These are phyloP conservation scores for Cetradonia linearis DNA, from an alignment of 495 filamentous ascomycete species.

Conservation along the genomic window DNA sequence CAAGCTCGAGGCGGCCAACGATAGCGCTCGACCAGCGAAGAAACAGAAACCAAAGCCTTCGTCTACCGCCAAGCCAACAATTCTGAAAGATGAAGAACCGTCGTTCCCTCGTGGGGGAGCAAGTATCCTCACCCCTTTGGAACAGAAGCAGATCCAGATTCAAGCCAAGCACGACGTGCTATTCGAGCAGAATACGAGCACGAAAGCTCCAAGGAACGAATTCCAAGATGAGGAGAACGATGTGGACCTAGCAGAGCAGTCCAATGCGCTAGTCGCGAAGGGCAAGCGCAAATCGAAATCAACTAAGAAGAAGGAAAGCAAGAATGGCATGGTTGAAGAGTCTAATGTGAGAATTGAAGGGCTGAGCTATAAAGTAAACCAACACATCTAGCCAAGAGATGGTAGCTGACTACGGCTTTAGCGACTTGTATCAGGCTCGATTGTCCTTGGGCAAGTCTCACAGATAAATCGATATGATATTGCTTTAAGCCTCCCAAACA, in stretches of 20 bases:
- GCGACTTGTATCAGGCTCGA: slow-evolving; percentile 70
- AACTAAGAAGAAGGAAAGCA: slow-evolving; percentile 41
- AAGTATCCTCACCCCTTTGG: slow-evolving; percentile 81
- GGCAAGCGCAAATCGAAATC: slow-evolving; percentile 44
- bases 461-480: slow-evolving; percentile 72
- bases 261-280: slow-evolving; percentile 31
- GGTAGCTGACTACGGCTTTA: slow-evolving; percentile 37
- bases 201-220: slow-evolving; percentile 34
- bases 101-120: slow-evolving; percentile 89
- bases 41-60: slow-evolving; percentile 28
- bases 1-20: slow-evolving; percentile 38
- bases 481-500: slow-evolving; percentile 77
- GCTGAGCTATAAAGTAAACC: slow-evolving; percentile 74
- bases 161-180: slow-evolving; percentile 87
- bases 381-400: not conserved
- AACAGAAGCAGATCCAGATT: slow-evolving; percentile 92
- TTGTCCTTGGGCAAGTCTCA: slow-evolving; percentile 77
- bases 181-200: slow-evolving; percentile 68
- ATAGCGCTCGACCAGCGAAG: slow-evolving; percentile 32
- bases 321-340: slow-evolving; percentile 35
- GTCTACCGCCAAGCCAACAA: slow-evolving; percentile 34
- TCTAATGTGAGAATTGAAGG: slow-evolving; percentile 66
- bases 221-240: slow-evolving; percentile 36
- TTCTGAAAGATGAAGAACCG: slow-evolving; percentile 67
- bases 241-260: slow-evolving; percentile 43